Evolutionary conservation across 768 basidiomycete species (phyloP).

Genomic region (Naganishia vaughanmartiniae): DNA sequence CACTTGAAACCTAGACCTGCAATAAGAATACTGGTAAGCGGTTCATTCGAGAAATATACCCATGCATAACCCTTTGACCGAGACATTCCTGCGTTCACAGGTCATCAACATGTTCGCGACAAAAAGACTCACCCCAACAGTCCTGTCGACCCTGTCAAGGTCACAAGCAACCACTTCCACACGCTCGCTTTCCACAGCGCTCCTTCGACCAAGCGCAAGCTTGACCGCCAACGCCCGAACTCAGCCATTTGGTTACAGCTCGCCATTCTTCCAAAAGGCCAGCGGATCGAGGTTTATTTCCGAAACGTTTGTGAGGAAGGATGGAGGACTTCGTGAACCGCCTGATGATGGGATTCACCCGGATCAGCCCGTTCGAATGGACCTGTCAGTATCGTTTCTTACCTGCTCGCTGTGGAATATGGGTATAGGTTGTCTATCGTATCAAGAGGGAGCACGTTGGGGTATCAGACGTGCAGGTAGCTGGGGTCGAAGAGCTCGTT

Average conservation of each 20-base stretch:
- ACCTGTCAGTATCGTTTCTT: conserved; percentile 44
- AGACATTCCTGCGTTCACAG: not conserved
- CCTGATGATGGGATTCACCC: conserved; percentile 50
- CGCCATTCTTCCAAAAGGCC: not conserved
- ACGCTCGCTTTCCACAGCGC: conserved; percentile 16
- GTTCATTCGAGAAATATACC: not conserved
- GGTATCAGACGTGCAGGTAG: not conserved
- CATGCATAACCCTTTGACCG: not conserved
- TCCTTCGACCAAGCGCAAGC: conserved; percentile 9
- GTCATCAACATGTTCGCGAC: conserved; percentile 9
- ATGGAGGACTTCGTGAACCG: conserved; percentile 46
- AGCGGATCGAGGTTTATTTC: conserved; percentile 31
- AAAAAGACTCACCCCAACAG: conserved; percentile 6
- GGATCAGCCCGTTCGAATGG: conserved; percentile 46
- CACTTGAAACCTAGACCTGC: not conserved
- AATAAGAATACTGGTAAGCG: not conserved
- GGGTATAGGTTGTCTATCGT: too few species aligned
- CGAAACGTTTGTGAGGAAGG: conserved; percentile 36
- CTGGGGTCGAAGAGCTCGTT: not conserved
- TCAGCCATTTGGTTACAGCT: not conserved
- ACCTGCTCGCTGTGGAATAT: not conserved
- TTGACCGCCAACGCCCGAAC: not conserved
- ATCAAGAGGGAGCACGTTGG: too few species aligned
- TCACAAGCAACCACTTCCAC: not conserved
- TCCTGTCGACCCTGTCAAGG: conserved; percentile 10